Evolutionary conservation across 306 rosid species (phyloP).

Genomic region (Luffa acutangula): DNA sequence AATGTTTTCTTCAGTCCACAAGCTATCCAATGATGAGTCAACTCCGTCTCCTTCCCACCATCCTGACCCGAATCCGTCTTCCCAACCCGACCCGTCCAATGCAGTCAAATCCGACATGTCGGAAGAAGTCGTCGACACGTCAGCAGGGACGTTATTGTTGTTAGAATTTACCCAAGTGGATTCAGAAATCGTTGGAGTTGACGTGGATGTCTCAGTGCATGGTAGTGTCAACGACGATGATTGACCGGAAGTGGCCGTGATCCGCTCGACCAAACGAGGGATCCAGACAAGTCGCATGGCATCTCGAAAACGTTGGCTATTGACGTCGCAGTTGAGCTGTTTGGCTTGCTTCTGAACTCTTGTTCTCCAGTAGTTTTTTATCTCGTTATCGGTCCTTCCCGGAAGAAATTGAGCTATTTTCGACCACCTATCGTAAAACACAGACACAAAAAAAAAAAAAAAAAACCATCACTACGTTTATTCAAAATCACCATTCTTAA

Average conservation of each 20-base stretch:
- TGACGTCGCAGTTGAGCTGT: constrained; percentile 14
- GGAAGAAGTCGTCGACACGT: background rate
- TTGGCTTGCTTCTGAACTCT: constrained; percentile 20
- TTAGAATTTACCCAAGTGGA: background rate
- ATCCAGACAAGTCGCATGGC: constrained; percentile 12
- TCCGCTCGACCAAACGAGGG: constrained; percentile 12
- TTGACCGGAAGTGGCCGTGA: background rate
- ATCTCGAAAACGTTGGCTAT: constrained; percentile 11
- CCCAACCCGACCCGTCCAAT: background rate
- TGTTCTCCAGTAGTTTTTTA: constrained; percentile 20
- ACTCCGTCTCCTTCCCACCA: constrained; percentile 13
- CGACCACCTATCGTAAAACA: constrained; percentile 10
- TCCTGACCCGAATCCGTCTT: background rate
- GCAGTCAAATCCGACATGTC: background rate
- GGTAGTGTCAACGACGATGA: background rate
- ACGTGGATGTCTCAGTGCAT: background rate
- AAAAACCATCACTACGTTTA: background rate
- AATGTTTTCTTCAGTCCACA: constrained; percentile 8
- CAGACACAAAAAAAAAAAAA: background rate
- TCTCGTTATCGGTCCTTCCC: constrained; percentile 16
- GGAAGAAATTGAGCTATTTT: constrained; percentile 12
- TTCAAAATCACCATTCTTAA: too few species aligned
- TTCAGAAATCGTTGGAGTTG: background rate
- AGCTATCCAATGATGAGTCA: constrained; percentile 9
- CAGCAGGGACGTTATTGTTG: background rate